Evolutionary conservation across 148 eudicot genomes (phyloP), one percentile per base, ranked within the genome.

Genomic region (Fallopia convolvulus): DNA sequence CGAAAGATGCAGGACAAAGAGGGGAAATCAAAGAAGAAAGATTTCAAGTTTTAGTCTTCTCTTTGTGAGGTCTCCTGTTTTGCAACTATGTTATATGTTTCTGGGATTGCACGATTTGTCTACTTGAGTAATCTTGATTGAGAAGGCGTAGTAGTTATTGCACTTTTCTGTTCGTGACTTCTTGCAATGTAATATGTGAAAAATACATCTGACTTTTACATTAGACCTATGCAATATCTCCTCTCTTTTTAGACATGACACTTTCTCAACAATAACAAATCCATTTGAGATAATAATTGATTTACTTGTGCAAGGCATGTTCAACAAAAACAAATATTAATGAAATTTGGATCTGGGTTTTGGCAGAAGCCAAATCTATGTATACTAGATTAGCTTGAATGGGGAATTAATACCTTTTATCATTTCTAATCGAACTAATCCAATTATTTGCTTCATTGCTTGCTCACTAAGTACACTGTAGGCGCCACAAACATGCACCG

Each of bases 1-100:
- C 83, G 97, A 21, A 91, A 93, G 83, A 91, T 92, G 93, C 96
- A 91, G 36, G 94, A 93, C 8, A 93, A 93, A 80, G 97, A 91
- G 0, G 90, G 88, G 74, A 89, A 93, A 72, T 91, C 97, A 0
- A 93, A 91, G 92, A 93, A 93, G 77, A 90, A 86, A 79, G 94
- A 91, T 84, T 93, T 91, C 89, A 93, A 91, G 86, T 93, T 93
- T 77, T 93, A 86, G 70, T 44, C 47, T 6, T 44, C 47, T 44
- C 47, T 72, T 56, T 46, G 23, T 60, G 49, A 56, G 60, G 39
- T 13, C 2, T 9, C 39, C 39, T 74, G 8, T 47, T 20, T 6
- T 10, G 17, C 13, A 52, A 17, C 12, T 11, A 9, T 55, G 20
- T 53, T 52, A 33, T 23, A 68, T 39, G 73, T 48, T 33, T 14